These are phyloP conservation scores for Backusella macrospora DNA, from an alignment of 192 early-diverging fungal species.

Conservation along the genomic window DNA sequence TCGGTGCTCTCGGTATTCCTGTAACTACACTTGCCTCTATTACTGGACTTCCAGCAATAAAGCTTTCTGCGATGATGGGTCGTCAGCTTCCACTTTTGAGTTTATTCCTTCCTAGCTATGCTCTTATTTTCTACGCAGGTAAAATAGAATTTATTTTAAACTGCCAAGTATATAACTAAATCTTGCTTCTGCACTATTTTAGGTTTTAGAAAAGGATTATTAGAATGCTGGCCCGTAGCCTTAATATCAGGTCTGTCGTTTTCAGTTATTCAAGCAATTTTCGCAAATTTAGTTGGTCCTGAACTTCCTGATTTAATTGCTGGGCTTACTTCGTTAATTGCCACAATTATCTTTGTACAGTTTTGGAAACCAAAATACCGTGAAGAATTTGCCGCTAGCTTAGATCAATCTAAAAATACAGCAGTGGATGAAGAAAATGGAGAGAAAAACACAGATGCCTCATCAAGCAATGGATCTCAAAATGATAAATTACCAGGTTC, in stretches of 20 bases:
- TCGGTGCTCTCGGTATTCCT: constrained; percentile 43
- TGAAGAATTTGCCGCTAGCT: constrained; percentile 28
- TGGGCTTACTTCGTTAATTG: constrained; percentile 35
- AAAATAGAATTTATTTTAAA: neutral
- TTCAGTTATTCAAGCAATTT: constrained; percentile 38
- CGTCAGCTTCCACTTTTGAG: constrained; percentile 40
- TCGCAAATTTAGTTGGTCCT: constrained; percentile 44
- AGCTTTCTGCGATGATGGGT: constrained; percentile 41
- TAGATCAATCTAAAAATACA: neutral
- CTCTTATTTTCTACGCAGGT: constrained; percentile 37
- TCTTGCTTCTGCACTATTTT: neutral
- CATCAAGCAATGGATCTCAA: neutral
- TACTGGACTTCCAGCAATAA: constrained; percentile 33
- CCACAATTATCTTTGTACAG: constrained; percentile 37
- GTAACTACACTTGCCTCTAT: constrained; percentile 42
- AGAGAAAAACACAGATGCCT: neutral
- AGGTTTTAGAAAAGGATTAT: constrained; percentile 31
- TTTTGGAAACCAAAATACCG: constrained; percentile 43
- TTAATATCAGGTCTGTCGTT: constrained; percentile 39
- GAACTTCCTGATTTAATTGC: constrained; percentile 46
- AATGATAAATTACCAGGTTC: neutral
- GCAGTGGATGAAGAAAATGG: neutral
- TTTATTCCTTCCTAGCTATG: constrained; percentile 40
- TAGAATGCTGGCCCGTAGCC: constrained; percentile 42
- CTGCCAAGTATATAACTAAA: neutral